These are phyloP conservation scores for Picea abies DNA, from an alignment of 83 land plant species.

Conservation along the genomic window DNA sequence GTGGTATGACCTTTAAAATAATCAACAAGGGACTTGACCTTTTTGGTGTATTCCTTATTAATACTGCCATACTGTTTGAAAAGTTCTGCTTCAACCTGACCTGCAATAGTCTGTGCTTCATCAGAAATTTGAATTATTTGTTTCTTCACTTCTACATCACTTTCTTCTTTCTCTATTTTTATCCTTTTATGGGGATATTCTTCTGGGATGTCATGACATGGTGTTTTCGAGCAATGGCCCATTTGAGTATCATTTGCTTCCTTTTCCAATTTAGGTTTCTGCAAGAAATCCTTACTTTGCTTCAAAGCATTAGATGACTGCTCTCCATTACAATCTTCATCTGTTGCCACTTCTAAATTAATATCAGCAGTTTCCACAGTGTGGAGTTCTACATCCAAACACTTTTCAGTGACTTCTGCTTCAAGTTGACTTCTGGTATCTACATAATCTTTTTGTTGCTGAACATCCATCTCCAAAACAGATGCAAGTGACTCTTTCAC, in stretches of 20 bases:
- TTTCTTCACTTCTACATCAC: slow-evolving; percentile 16
- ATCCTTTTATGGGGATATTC: slow-evolving; percentile 18
- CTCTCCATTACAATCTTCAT: background rate
- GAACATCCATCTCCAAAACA: slow-evolving; percentile 39
- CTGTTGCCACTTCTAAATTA: slow-evolving; percentile 4
- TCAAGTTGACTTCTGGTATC: background rate
- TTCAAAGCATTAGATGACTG: slow-evolving; percentile 1
- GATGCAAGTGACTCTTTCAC: slow-evolving; percentile 53
- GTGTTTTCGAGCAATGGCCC: background rate
- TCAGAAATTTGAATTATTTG: slow-evolving; percentile 31
- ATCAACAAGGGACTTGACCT: slow-evolving; percentile 81
- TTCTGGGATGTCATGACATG: background rate
- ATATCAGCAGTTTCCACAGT: background rate
- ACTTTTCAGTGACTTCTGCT: background rate
- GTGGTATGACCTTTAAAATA: slow-evolving; percentile 84
- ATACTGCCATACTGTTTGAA: slow-evolving; percentile 77
- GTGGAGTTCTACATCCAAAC: background rate
- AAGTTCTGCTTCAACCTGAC: slow-evolving; percentile 77
- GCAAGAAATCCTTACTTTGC: slow-evolving; percentile 3
- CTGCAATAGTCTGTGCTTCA: slow-evolving; percentile 43
- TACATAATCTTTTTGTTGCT: slow-evolving; percentile 14
- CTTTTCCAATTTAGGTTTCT: background rate
- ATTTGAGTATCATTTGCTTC: background rate
- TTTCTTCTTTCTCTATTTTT: slow-evolving; percentile 11
- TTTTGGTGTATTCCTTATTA: slow-evolving; percentile 93